These are phyloP conservation scores for Metschnikowia colocasiae DNA, from an alignment of 805 yeast species.

Conservation along the genomic window DNA sequence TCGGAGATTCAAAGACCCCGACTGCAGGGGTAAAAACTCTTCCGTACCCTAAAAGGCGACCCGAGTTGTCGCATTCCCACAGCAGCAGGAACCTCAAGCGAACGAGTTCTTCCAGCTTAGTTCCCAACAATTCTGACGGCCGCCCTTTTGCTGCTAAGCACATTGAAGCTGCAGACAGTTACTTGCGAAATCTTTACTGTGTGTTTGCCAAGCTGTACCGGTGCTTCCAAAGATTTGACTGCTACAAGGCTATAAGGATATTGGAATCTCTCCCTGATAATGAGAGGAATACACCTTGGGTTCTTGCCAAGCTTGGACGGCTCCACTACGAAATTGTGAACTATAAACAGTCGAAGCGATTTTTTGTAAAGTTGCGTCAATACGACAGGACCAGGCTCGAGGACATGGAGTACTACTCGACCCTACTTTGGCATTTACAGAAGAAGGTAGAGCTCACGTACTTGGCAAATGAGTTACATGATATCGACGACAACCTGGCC, in stretches of 20 bases:
- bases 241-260: constrained; percentile 71
- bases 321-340: constrained; percentile 84
- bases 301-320: constrained; percentile 72
- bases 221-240: constrained; percentile 63
- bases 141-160: constrained; percentile 9
- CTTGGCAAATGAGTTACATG: constrained; percentile 76
- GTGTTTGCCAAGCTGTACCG: constrained; percentile 59
- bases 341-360: constrained; percentile 68
- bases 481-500: constrained; percentile 60
- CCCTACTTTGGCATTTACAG: constrained; percentile 89
- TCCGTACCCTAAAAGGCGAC: constrained; percentile 12
- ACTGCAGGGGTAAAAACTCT: constrained; percentile 12
- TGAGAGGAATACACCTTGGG: constrained; percentile 78
- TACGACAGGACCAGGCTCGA: constrained; percentile 73
- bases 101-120: constrained; percentile 11
- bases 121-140: background rate
- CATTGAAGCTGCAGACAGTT: constrained; percentile 30
- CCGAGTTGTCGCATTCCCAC: constrained; percentile 11
- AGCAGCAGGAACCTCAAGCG: constrained; percentile 14
- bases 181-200: constrained; percentile 46
- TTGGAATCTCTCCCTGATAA: constrained; percentile 60
- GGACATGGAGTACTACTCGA: constrained; percentile 90
- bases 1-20: constrained; percentile 14
- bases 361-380: constrained; percentile 58
- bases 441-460: constrained; percentile 75